phyloP scores from a whole-genome alignment of 257 asterid genomes.

The Capsicum baccatum region DNA sequence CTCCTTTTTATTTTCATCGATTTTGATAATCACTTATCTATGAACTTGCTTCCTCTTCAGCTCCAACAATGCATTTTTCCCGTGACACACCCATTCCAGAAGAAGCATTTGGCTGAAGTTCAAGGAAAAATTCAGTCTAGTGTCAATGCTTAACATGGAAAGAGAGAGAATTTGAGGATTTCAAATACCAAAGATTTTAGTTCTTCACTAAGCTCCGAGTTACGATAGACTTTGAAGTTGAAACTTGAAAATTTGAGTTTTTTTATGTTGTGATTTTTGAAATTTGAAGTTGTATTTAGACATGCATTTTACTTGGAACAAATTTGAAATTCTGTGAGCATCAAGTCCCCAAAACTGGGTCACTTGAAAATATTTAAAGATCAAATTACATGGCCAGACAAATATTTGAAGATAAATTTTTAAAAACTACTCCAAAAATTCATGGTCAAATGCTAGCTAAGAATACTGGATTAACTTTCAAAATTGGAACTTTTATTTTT shows the following conservation, averaged over 20 bases:
- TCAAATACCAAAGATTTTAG: not conserved
- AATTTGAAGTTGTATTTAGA: too few species aligned
- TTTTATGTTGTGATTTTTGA: too few species aligned
- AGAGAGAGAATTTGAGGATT: not conserved
- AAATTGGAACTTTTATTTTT: not conserved
- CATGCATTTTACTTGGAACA: not conserved
- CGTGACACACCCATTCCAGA: constrained; percentile 60
- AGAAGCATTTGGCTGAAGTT: constrained; percentile 58
- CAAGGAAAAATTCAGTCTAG: not conserved
- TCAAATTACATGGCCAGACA: not conserved
- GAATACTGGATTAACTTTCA: not conserved
- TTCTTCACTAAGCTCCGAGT: not conserved
- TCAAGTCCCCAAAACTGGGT: not conserved
- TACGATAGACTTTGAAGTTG: too few species aligned
- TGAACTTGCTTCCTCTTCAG: constrained; percentile 63
- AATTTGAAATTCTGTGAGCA: not conserved
- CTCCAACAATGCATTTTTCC: constrained; percentile 62
- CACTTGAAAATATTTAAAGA: not conserved
- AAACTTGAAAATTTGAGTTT: too few species aligned
- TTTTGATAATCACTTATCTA: constrained; percentile 65
- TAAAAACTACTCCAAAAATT: not conserved
- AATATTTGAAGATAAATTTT: not conserved
- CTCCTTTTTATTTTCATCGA: constrained; percentile 71
- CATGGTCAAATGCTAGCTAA: not conserved
- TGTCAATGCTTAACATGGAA: not conserved